Evolutionary conservation across 1,139 yeast genomes (phyloP), one percentile per base, ranked within the genome.

Genomic region (Blastobotrys arbuscula): DNA sequence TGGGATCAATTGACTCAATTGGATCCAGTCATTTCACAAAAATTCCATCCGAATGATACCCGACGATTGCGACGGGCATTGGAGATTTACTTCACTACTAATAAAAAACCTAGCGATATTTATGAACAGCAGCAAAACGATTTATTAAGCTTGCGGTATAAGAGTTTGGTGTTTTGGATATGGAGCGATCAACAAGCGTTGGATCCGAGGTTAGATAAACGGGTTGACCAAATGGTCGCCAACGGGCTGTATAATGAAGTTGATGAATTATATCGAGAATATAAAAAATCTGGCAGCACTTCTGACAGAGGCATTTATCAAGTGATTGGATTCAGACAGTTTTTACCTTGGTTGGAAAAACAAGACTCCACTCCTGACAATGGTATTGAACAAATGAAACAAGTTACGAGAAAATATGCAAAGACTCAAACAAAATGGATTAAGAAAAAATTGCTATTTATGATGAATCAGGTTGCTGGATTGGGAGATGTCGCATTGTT

Each of bases 361-460:
- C 50, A 53, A 0, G 61, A 64, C 10, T 57, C 55, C 1, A 47
- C 50, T 21, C 43, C 55, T 7, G 81, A 49, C 59, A 60, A 1
- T 67, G 81, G 94, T 8, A 70, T 84, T 1, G 84, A 80, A 15
- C 71, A 78, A 28, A 92, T 92, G 97, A 89, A 92, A 63, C 71
- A 79, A 1, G 73, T 86, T 39, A 92, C 99, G 0, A 69, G 96
- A 49, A 87, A 83, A 60, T 92, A 92, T 64, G 96, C 97, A 1
- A 82, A 83, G 54, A 78, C 78, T 55, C 99, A 92, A 63, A 80
- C 89, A n/a, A 89, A 89, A 64, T 92, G 97, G 97, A 90, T 92
- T 53, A 76, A 76, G 46, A 86, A 84, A 57, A 72, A 82, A 50
- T 69, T 92, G 30, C 74, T 82, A 2, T 79, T 82, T 1, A 89